These are phyloP conservation scores for Vitrella brassicaformis DNA, from an alignment of 73 alveolate genomes.

Conservation along the genomic window DNA sequence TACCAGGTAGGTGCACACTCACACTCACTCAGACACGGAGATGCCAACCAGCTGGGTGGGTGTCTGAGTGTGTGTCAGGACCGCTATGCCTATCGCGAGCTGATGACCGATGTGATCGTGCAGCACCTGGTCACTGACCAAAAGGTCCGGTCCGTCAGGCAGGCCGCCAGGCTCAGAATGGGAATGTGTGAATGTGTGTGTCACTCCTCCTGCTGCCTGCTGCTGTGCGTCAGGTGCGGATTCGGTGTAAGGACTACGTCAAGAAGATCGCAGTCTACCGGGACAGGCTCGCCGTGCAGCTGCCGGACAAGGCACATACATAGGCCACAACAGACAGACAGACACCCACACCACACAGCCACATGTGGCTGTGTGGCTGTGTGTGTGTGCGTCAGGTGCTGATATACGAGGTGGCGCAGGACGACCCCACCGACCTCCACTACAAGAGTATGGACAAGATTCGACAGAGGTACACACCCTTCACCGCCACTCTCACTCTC, in stretches of 20 bases:
- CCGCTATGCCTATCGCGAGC: conserved; percentile 78
- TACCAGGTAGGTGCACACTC: conserved; percentile 65
- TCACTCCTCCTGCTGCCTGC: too few species aligned
- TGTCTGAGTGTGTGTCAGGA: too few species aligned
- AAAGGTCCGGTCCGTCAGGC: too few species aligned
- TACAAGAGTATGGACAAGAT: conserved; percentile 52
- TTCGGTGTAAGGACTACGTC: conserved; percentile 53
- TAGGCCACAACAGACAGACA: background rate
- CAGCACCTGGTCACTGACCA: conserved; percentile 80
- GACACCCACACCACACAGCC: background rate
- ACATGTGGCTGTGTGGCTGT: background rate
- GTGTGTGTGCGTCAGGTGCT: conserved; percentile 20
- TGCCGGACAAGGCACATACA: conserved; percentile 50
- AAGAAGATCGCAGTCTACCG: conserved; percentile 75
- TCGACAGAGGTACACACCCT: background rate
- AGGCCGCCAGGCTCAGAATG: conserved; percentile 56
- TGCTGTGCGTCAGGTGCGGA: background rate
- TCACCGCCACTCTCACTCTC: too few species aligned
- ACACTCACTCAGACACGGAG: too few species aligned
- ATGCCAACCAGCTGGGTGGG: too few species aligned
- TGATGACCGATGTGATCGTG: conserved; percentile 79
- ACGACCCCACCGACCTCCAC: conserved; percentile 70
- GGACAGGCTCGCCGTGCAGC: conserved; percentile 79
- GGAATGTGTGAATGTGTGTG: too few species aligned
- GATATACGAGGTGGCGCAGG: conserved; percentile 57